Base-by-base conservation (phyloP, 345 rosid species). In the Abelmoschus esculentus region DNA sequence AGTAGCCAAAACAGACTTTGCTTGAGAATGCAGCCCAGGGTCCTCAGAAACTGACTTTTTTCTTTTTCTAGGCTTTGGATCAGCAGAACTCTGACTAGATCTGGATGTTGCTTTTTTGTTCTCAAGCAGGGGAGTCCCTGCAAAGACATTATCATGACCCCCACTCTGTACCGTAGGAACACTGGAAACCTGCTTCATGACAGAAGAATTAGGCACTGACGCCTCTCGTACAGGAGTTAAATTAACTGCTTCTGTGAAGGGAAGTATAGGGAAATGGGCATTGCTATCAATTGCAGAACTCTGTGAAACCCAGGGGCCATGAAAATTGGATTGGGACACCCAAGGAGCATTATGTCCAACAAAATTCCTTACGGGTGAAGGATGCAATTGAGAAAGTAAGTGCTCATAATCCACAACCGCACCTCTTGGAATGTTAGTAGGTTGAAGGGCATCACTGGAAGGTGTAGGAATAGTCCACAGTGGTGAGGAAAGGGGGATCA, bases 401-500 rank as follows among this genome's bases (percentile, higher is more conserved):
- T 81, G 88, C 76, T 79, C 93, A 80, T 83, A 84, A 61, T 83
- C 83, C 83, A 81, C 74, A 71, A 79, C 74, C 2, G 83, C 80
- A 71, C 86, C 86, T 83, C 88, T 87, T 62, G 86, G 85, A 74
- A 84, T 40, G 75, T 82, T 73, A 79, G 78, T 77, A 70, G 90
- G 63, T 62, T 88, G 91, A 76, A 81, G 38, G 46, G 82, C 70
- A 71, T 87, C 96, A 58, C 73, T 64, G 19, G 84, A 73, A 31
- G 96, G 88, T 38, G 84, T 82, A 40, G 90, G 68, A 31, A 87
- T 72, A 74, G 80, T 86, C 96, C 98, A 92, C 65, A 86, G 84
- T 42, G 98, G 97, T 67, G 99, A 92, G 63, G 97, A 87, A 57
- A 77, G 83, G 58, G 98, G 91, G 31, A 76, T 73, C 70, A 86